Conservation (phyloP, 2,329 filamentous ascomycete genomes). For the Paracorniculantispora psalliotae region DNA sequence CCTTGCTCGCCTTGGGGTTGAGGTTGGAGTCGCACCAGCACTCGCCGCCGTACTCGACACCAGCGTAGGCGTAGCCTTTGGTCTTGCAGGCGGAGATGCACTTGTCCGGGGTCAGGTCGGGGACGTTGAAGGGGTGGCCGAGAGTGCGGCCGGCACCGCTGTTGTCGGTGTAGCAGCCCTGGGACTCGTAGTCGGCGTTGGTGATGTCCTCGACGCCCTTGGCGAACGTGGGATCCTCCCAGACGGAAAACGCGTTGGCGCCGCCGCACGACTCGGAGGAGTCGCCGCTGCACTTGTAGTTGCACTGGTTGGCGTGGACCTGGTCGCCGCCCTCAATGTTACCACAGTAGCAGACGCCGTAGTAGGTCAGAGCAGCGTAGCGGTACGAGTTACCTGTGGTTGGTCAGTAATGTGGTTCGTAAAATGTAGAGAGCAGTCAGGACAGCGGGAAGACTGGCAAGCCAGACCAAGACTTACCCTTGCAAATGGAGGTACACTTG, state of each 20-base stretch:
- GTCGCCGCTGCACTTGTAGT: conserved; percentile 48
- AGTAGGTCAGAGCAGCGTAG: conserved; percentile 47
- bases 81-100: conserved; percentile 40
- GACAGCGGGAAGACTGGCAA: no score
- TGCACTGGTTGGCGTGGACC: conserved; percentile 51
- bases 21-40: conserved; percentile 50
- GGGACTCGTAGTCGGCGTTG: conserved; percentile 48
- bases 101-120: conserved; percentile 35
- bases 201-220: conserved; percentile 39
- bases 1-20: conserved; percentile 39
- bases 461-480: no score
- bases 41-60: conserved; percentile 42
- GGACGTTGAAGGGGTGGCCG: conserved; percentile 36
- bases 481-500: conserved; percentile 44
- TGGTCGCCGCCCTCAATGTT: conserved; percentile 46
- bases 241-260: conserved; percentile 41
- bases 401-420: background rate
- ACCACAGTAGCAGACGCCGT: conserved; percentile 50
- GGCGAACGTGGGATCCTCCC: conserved; percentile 43
- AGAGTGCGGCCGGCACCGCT: conserved; percentile 39
- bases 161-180: conserved; percentile 56
- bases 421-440: no score
- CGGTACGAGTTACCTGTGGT: conserved; percentile 41
- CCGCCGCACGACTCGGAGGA: conserved; percentile 42
- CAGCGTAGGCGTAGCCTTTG: conserved; percentile 43